Conservation (phyloP, 1,139 yeast species). For the Taphrina communis region DNA sequence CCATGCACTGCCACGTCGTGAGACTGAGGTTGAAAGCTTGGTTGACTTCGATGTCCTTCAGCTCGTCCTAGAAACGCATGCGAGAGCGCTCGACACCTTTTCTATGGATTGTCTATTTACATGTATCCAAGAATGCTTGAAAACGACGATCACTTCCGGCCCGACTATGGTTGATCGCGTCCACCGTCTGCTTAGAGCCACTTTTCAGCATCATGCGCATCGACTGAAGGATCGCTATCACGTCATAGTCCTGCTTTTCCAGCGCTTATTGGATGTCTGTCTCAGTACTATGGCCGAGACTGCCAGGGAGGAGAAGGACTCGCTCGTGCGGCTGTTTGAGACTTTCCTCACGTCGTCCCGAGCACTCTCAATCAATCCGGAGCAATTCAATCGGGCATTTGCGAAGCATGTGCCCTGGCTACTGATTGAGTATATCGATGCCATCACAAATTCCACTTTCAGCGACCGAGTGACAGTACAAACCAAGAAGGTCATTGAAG, state of each 20-base stretch:
- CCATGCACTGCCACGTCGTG: not conserved
- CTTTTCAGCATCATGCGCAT: conserved; percentile 26
- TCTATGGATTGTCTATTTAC: not conserved
- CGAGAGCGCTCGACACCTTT: not conserved
- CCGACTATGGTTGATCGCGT: not conserved
- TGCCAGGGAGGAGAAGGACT: not conserved
- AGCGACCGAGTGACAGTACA: conserved; percentile 46
- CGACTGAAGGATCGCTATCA: conserved; percentile 33
- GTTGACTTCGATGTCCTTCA: not conserved
- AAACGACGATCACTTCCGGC: not conserved
- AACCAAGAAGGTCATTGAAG: conserved; percentile 60
- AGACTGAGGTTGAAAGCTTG: not conserved
- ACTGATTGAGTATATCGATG: conserved; percentile 26
- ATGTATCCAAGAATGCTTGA: not conserved
- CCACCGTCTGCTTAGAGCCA: conserved; percentile 14
- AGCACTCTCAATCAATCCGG: conserved; percentile 16
- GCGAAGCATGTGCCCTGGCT: conserved; percentile 40
- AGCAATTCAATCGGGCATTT: conserved; percentile 31
- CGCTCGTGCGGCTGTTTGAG: conserved; percentile 15
- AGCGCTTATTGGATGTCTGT: conserved; percentile 5
- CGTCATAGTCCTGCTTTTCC: conserved; percentile 19
- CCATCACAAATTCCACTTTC: not conserved
- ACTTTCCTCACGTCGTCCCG: conserved; percentile 26
- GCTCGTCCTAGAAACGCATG: conserved; percentile 2
- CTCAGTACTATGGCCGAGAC: not conserved